phyloP scores from a whole-genome alignment of 2,329 filamentous ascomycete species.

The Colletotrichum camelliae region DNA sequence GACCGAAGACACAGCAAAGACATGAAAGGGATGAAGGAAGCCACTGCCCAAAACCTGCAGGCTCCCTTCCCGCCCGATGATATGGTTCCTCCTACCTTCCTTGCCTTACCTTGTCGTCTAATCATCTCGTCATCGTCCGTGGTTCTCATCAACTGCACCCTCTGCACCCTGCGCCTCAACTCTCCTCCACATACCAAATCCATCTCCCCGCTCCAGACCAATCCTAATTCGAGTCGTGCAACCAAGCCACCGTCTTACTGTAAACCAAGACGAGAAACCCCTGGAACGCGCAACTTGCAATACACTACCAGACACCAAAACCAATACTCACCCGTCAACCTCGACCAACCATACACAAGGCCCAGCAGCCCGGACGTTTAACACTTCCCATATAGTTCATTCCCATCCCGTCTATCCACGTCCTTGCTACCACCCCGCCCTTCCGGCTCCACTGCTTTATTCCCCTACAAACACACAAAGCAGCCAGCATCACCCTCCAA shows the following conservation, averaged over 20 bases:
- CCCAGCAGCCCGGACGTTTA: not conserved
- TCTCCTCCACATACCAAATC: not conserved
- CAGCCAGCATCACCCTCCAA: constrained; percentile 13
- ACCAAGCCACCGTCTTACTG: constrained; percentile 19
- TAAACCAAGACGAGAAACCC: constrained; percentile 2
- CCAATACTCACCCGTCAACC: not conserved
- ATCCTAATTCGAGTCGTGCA: not conserved
- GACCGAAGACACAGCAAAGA: not conserved
- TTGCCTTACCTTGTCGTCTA: not conserved
- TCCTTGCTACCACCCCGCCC: constrained; percentile 2
- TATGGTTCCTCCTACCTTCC: not conserved
- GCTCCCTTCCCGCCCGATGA: constrained; percentile 16
- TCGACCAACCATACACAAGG: not conserved
- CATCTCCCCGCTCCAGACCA: not conserved
- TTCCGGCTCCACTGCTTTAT: constrained; percentile 2
- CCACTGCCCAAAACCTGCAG: constrained; percentile 19
- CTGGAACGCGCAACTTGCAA: not conserved
- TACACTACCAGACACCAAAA: not conserved
- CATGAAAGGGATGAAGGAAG: not conserved
- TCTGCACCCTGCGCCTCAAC: not conserved
- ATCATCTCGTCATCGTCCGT: not conserved
- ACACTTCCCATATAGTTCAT: constrained; percentile 15
- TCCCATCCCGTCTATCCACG: constrained; percentile 6
- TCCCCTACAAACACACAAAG: constrained; percentile 5
- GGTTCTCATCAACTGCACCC: not conserved